Base-by-base conservation (phyloP, 495 filamentous ascomycete genomes). In the Lasiosphaeris hirsuta region DNA sequence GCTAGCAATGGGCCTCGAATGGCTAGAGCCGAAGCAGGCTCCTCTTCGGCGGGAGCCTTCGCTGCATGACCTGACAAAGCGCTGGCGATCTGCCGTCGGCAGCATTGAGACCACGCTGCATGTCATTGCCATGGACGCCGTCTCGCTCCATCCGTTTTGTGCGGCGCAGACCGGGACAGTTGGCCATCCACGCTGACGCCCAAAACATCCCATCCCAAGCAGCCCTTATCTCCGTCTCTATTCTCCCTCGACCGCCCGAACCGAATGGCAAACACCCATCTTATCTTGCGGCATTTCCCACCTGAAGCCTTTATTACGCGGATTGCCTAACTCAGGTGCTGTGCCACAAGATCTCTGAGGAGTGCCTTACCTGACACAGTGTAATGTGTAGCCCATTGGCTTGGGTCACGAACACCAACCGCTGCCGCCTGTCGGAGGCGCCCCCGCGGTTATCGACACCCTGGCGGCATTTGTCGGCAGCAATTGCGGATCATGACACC, bases 71-170 rank as follows among this genome's bases (percentile, higher is more conserved):
- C 45, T 55, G 33, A 23, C 23, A 35, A 35, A 23, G 41, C 42
- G 19, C 38, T 18, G 42, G 33, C 42, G 43, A 46, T 55, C 53
- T 55, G 53, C 53, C 53, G 42, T n/a, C n/a, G n/a, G n/a, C n/a
- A n/a, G n/a, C n/a, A n/a, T 35, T 18, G 11, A 47, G 33, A 45
- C 15, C 53, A 14, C 40, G n/a, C 45, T 55, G 53, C 53, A 55
- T 55, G 52, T 39, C 52, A 55, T 55, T 39, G 48, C n/a, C 11
- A 17, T 11, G 34, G 33, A 40, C 33, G 48, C 15, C 11, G 15
- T n/a, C n/a, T n/a, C 1, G 3, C 35, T 11, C n/a, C 48, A 19
- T 51, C 15, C 10, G 34, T 13, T 41, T 13, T 23, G 19, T 19
- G 18, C n/a, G 38, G 10, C 14, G n/a, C 15, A 18, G 10, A 17